Evolutionary conservation across 805 yeast species (phyloP), one percentile per base, ranked within the genome.

Genomic region (Candida manassasensis): DNA sequence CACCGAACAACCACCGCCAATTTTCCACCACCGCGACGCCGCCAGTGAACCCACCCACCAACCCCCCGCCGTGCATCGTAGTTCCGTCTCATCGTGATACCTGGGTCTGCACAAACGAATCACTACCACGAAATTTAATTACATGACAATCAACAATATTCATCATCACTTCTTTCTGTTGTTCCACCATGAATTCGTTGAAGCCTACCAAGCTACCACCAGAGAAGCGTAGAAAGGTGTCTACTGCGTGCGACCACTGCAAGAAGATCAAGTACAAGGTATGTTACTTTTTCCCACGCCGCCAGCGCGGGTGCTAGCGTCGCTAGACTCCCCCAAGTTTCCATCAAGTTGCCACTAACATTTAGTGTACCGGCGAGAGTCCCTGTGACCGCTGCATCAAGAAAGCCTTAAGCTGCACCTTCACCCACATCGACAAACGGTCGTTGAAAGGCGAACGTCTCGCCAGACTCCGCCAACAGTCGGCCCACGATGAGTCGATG

Each of bases 211-310:
- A n/a, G n/a, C 48, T 48, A 5, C 45, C n/a, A n/a, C n/a, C 44
- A 3, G 57, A 50, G n/a, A 49, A 49, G 36, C 39, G 57, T 21
- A 50, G 44, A 34, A 52, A 52, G 34, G 57, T 52, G 2, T 48
- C 55, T 19, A 49, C 53, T n/a, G 57, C 57, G 18, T 52, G 57
- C 36, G 57, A 52, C 36, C 39, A 45, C 12, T 52, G 57, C 33
- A 52, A 52, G 28, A 41, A 43, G 17, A 37, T 48, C 8, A 48
- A 48, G 36, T 48, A 43, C 42, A 45, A 45, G 24, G 28, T 25
- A n/a, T 25, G 28, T 25, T n/a, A n/a, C n/a, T n/a, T n/a, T n/a
- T n/a, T n/a, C n/a, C n/a, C n/a, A n/a, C n/a, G n/a, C n/a, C n/a
- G n/a, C n/a, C n/a, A 11, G 25, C 11, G 25, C 11, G 25, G 25